phyloP scores from a whole-genome alignment of 345 rosid species.

The Eucalyptus urophylla region DNA sequence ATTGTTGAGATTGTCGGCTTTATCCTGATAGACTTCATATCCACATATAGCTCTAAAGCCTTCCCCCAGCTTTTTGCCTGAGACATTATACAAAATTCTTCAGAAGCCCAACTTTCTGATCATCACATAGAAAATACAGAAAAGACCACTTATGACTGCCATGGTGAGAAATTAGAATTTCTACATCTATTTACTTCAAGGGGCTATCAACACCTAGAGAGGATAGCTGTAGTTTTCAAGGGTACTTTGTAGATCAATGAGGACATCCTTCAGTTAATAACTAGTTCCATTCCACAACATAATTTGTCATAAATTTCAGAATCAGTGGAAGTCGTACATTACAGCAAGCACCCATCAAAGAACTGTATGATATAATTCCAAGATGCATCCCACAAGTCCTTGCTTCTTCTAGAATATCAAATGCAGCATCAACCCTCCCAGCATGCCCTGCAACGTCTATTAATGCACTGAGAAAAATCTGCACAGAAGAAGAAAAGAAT shows the following conservation, averaged over 20 bases:
- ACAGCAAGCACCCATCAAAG: conserved; percentile 98
- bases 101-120: background rate
- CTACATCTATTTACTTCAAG: background rate
- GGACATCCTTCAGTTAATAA: background rate
- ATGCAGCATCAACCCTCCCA: conserved; percentile 67
- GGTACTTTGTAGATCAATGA: background rate
- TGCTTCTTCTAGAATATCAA: conserved; percentile 57
- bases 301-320: background rate
- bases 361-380: conserved; percentile 81
- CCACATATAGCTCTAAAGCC: conserved; percentile 67
- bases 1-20: conserved; percentile 68
- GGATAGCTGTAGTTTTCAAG: background rate
- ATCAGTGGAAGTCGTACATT: conserved; percentile 38
- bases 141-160: background rate
- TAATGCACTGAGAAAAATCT: conserved; percentile 85
- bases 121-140: background rate
- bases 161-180: background rate
- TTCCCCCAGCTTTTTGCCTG: conserved; percentile 89
- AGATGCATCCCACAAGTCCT: conserved; percentile 39
- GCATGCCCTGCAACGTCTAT: conserved; percentile 88
- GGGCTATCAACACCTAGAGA: background rate
- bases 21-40: conserved; percentile 51
- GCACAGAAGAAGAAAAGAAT: conserved; percentile 4
- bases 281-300: background rate
- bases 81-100: background rate